Evolutionary conservation across 768 basidiomycete genomes (phyloP).

Genomic region (Auricularia auricula-judae): DNA sequence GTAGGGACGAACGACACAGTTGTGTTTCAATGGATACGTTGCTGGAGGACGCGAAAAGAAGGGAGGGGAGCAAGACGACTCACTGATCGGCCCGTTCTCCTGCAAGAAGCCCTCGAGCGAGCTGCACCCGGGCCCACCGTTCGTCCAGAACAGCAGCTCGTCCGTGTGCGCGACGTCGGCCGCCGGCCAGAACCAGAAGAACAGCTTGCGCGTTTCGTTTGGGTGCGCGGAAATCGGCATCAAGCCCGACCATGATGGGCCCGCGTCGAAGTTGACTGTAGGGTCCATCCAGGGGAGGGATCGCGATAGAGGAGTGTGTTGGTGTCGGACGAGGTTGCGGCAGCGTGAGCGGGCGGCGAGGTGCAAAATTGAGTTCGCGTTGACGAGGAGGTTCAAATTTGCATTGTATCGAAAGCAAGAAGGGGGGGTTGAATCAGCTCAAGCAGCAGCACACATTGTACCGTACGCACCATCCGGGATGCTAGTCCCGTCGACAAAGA

Average conservation of each 20-base stretch:
- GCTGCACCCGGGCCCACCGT: conserved; percentile 17
- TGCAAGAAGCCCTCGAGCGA: conserved; percentile 9
- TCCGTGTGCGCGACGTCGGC: conserved; percentile 19
- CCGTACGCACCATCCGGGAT: conserved; percentile 28
- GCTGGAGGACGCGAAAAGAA: too few relatives aligned
- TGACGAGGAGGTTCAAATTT: too few relatives aligned
- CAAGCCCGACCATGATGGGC: conserved; percentile 21
- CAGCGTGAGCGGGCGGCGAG: too few relatives aligned
- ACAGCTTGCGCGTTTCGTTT: conserved; percentile 36
- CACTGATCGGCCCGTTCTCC: conserved; percentile 9
- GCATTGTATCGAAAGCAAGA: too few relatives aligned
- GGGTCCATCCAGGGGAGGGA: neutral
- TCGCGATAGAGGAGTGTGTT: too few relatives aligned
- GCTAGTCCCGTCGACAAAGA: conserved; percentile 36
- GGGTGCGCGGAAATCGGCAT: conserved; percentile 19
- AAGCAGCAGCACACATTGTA: too few relatives aligned
- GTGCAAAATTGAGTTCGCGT: too few relatives aligned
- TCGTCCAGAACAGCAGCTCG: conserved; percentile 24
- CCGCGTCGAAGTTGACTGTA: conserved; percentile 25
- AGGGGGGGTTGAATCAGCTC: neutral
- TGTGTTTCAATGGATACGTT: too few relatives aligned
- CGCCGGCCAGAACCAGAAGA: conserved; percentile 23
- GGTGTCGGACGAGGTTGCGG: too few relatives aligned
- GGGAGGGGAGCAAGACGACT: neutral
- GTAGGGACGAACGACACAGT: too few relatives aligned